Evolutionary conservation across 2,329 filamentous ascomycete species (phyloP).

Genomic region (Didymella pinodella): DNA sequence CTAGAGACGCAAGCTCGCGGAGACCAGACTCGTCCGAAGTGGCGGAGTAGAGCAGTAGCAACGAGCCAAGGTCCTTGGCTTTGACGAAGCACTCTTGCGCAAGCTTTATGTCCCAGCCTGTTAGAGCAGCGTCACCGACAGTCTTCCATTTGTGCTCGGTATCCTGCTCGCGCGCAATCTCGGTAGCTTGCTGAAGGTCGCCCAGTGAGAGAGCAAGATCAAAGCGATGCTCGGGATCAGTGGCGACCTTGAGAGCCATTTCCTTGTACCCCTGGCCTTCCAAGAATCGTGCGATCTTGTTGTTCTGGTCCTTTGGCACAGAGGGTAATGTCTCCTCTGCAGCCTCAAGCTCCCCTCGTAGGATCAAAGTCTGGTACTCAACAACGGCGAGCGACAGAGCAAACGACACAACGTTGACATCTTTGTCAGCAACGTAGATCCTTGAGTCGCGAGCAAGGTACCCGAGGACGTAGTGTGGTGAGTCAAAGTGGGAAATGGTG

Average conservation of each 20-base stretch:
- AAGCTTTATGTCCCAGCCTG: constrained; percentile 84
- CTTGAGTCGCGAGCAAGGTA: constrained; percentile 96
- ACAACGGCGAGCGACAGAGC: constrained; percentile 89
- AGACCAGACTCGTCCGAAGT: constrained; percentile 82
- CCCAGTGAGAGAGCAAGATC: constrained; percentile 85
- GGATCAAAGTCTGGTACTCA: constrained; percentile 95
- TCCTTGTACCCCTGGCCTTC: constrained; percentile 98
- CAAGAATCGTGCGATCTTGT: constrained; percentile 97
- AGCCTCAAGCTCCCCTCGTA: constrained; percentile 91
- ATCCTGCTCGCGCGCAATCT: constrained; percentile 82
- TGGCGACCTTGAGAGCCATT: constrained; percentile 90
- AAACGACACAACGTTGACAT: constrained; percentile 90
- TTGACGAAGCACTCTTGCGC: constrained; percentile 93
- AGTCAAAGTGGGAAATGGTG: constrained; percentile 96
- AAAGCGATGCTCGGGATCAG: constrained; percentile 95
- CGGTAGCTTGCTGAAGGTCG: constrained; percentile 83
- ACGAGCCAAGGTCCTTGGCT: constrained; percentile 87
- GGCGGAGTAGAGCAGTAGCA: constrained; percentile 87
- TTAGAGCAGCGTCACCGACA: constrained; percentile 88
- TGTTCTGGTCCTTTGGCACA: constrained; percentile 91
- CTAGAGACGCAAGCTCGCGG: constrained; percentile 73
- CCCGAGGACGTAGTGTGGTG: constrained; percentile 91
- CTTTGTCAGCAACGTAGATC: constrained; percentile 95
- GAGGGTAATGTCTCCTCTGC: constrained; percentile 84
- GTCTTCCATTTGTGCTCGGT: constrained; percentile 99